Percentiles rank a stretch among this genome's conserved stretches.
These are phyloP conservation scores for Clathrus columnatus DNA, from an alignment of 768 basidiomycete genomes.

Conservation along the genomic window DNA sequence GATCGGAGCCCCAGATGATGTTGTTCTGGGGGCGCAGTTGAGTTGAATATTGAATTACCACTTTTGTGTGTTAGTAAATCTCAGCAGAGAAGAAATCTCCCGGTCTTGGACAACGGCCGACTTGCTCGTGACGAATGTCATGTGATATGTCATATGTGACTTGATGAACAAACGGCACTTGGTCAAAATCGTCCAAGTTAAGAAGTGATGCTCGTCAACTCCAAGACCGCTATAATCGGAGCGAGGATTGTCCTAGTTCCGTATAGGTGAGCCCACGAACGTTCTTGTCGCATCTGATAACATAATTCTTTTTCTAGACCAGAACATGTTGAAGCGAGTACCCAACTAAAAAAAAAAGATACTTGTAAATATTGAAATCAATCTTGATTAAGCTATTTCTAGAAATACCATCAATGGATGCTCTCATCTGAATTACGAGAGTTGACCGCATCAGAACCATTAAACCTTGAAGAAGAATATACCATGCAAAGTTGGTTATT, in stretches of 20 bases:
- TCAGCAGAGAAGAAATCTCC: too few relatives aligned
- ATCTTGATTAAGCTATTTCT: slow-evolving; percentile 5
- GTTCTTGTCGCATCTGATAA: neutral
- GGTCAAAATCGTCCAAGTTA: too few relatives aligned
- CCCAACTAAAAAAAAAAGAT: slow-evolving; percentile 11
- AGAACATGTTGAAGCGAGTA: slow-evolving; percentile 37
- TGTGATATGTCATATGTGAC: too few relatives aligned
- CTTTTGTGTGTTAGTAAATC: too few relatives aligned
- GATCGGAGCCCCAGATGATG: too few relatives aligned
- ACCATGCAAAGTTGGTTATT: slow-evolving; percentile 78
- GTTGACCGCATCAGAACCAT: slow-evolving; percentile 77
- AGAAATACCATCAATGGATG: slow-evolving; percentile 94
- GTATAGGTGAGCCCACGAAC: slow-evolving; percentile 52
- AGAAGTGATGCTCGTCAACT: slow-evolving; percentile 53
- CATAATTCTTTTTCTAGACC: slow-evolving; percentile 17
- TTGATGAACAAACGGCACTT: too few relatives aligned
- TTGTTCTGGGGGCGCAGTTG: too few relatives aligned
- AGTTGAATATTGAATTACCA: too few relatives aligned
- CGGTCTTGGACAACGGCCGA: too few relatives aligned
- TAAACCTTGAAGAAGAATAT: slow-evolving; percentile 72
- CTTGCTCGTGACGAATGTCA: too few relatives aligned
- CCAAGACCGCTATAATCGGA: slow-evolving; percentile 56
- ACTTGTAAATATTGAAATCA: neutral
- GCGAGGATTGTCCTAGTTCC: slow-evolving; percentile 69
- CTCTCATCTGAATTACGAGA: slow-evolving; percentile 56